phyloP scores from a whole-genome alignment of 2,329 filamentous ascomycete genomes.

The Alternaria tenuissima region DNA sequence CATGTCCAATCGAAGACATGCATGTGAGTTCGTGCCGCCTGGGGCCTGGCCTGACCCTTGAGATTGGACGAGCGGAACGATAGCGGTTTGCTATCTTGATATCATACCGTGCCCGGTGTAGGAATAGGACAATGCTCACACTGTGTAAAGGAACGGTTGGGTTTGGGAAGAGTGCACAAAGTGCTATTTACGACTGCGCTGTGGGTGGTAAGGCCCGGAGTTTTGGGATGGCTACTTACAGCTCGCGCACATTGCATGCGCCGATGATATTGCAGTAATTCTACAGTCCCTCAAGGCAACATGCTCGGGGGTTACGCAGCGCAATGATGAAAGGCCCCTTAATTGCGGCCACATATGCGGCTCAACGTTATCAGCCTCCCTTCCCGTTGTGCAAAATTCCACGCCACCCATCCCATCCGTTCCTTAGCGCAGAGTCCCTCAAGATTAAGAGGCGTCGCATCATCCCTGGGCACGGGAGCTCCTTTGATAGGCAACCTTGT shows the following conservation, averaged over 20 bases:
- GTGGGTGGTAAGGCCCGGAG: slow-evolving; percentile 1
- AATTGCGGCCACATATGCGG: slow-evolving; percentile 27
- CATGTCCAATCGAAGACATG: slow-evolving; percentile 8
- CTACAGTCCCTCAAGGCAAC: neutral
- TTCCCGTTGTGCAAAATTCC: slow-evolving; percentile 7
- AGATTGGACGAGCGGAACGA: slow-evolving; percentile 4
- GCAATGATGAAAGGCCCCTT: neutral
- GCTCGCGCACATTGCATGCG: slow-evolving; percentile 1
- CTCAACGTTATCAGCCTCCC: slow-evolving; percentile 29
- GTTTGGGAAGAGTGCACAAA: neutral
- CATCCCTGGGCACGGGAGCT: slow-evolving; percentile 18
- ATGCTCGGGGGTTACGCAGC: neutral
- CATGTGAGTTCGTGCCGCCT: slow-evolving; percentile 3
- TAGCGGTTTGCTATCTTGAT: slow-evolving; percentile 8
- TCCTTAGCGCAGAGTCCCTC: slow-evolving; percentile 8
- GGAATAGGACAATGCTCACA: neutral
- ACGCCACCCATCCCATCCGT: neutral
- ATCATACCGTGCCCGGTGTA: neutral
- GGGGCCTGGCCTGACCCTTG: neutral
- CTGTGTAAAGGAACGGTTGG: slow-evolving; percentile 4
- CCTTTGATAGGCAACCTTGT: slow-evolving; percentile 15
- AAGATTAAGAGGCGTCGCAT: slow-evolving; percentile 31
- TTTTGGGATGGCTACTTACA: neutral
- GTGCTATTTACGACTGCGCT: slow-evolving; percentile 7
- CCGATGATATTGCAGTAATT: neutral